Percentiles rank a stretch among this genome's conserved stretches.
Evolutionary conservation across 2,329 filamentous ascomycete species (phyloP).

Genomic region (Cadophora sp.): DNA sequence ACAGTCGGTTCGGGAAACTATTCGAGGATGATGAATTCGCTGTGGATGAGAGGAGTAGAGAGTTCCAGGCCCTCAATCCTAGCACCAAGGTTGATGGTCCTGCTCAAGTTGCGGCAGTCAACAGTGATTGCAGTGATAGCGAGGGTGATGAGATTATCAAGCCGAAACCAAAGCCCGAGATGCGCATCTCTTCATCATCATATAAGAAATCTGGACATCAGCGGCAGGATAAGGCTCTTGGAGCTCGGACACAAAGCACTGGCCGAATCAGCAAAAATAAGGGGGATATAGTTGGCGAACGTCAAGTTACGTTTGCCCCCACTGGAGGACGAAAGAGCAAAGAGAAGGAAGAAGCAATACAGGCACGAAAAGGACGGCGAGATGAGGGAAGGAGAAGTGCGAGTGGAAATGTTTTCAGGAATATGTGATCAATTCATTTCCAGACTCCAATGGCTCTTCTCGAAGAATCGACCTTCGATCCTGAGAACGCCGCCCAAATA

Average conservation of each 20-base stretch:
- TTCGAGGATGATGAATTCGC: constrained; percentile 94
- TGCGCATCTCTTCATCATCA: constrained; percentile 74
- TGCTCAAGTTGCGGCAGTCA: constrained; percentile 48
- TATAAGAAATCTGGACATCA: constrained; percentile 65
- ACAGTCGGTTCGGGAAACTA: constrained; percentile 84
- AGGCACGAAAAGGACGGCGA: constrained; percentile 39
- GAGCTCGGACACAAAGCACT: constrained; percentile 60
- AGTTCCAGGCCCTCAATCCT: constrained; percentile 89
- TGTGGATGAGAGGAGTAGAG: constrained; percentile 86
- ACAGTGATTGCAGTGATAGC: constrained; percentile 46
- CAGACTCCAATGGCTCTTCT: constrained; percentile 14
- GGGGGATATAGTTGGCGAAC: constrained; percentile 64
- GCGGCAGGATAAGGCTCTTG: constrained; percentile 61
- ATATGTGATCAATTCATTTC: constrained; percentile 20
- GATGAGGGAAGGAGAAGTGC: constrained; percentile 68
- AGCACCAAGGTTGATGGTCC: constrained; percentile 65
- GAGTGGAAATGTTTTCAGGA: constrained; percentile 72
- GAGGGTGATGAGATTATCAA: constrained; percentile 50
- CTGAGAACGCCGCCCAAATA: constrained; percentile 21
- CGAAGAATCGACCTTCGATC: constrained; percentile 15
- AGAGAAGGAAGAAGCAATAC: constrained; percentile 47
- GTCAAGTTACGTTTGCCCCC: constrained; percentile 77
- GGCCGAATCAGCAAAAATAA: constrained; percentile 54
- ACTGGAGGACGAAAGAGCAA: constrained; percentile 59
- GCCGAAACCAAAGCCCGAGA: constrained; percentile 49